phyloP scores from a whole-genome alignment of 2,329 filamentous ascomycete species.

The Xylariaceae sp. region DNA sequence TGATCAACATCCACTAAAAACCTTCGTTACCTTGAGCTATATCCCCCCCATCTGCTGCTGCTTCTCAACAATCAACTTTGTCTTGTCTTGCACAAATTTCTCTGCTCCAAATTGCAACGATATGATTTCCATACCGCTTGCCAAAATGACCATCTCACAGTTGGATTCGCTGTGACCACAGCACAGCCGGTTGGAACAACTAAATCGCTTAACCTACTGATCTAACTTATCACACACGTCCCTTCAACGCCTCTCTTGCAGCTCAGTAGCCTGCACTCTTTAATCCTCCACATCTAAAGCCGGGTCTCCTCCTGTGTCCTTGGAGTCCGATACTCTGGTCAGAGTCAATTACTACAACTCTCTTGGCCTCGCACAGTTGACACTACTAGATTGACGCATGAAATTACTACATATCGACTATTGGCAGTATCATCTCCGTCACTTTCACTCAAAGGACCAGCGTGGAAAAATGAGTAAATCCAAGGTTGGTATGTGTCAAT shows the following conservation, averaged over 20 bases:
- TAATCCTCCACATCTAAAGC: neutral
- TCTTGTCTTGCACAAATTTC: neutral
- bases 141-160: slow-evolving; percentile 19
- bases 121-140: slow-evolving; percentile 15
- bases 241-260: neutral
- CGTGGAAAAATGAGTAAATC: slow-evolving; percentile 5
- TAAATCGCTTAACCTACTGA: neutral
- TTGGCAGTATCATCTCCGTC: neutral
- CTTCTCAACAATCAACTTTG: too few species aligned
- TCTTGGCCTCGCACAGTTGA: neutral
- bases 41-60: neutral
- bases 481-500: neutral
- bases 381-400: neutral
- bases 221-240: too few species aligned
- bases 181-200: slow-evolving; percentile 4
- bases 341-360: neutral
- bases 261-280: neutral
- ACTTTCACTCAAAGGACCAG: neutral
- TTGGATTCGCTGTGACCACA: slow-evolving; percentile 21
- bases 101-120: neutral
- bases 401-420: neutral
- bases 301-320: neutral
- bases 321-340: neutral
- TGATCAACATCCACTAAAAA: too few species aligned
- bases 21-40: too few species aligned